phyloP scores from a whole-genome alignment of 257 asterid genomes.

The Cruciata laevipes region DNA sequence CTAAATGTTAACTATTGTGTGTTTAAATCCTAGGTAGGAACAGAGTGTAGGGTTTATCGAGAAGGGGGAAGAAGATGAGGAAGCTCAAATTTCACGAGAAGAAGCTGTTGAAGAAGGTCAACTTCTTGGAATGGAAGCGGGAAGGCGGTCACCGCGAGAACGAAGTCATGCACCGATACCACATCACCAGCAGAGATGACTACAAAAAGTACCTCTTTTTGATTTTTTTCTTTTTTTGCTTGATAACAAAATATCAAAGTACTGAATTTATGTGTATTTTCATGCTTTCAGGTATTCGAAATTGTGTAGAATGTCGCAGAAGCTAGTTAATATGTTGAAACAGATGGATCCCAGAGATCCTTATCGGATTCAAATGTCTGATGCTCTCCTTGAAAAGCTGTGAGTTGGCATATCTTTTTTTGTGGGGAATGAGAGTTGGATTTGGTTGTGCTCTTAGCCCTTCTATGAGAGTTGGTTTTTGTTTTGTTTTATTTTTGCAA shows the following conservation, averaged over 20 bases:
- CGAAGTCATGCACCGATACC: constrained; percentile 71
- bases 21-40: too few species aligned
- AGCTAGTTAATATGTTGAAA: constrained; percentile 72
- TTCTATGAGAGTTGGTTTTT: background rate
- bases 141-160: constrained; percentile 90
- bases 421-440: background rate
- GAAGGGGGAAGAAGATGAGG: constrained; percentile 49
- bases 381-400: constrained; percentile 87
- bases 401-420: constrained; percentile 28
- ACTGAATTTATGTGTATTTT: background rate
- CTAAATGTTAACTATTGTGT: too few species aligned
- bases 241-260: background rate
- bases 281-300: constrained; percentile 52
- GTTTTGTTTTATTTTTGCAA: background rate
- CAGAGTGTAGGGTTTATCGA: constrained; percentile 4
- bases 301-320: constrained; percentile 81
- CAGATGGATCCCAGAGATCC: constrained; percentile 89
- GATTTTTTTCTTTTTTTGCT: background rate
- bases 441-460: background rate
- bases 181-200: constrained; percentile 76
- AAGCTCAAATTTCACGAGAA: constrained; percentile 75
- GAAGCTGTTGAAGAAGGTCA: constrained; percentile 70
- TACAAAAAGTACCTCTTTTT: constrained; percentile 53
- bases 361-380: constrained; percentile 78
- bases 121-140: constrained; percentile 80